These are phyloP conservation scores for Rhynchosporium agropyri DNA, from an alignment of 2,329 filamentous ascomycete species.

Conservation along the genomic window DNA sequence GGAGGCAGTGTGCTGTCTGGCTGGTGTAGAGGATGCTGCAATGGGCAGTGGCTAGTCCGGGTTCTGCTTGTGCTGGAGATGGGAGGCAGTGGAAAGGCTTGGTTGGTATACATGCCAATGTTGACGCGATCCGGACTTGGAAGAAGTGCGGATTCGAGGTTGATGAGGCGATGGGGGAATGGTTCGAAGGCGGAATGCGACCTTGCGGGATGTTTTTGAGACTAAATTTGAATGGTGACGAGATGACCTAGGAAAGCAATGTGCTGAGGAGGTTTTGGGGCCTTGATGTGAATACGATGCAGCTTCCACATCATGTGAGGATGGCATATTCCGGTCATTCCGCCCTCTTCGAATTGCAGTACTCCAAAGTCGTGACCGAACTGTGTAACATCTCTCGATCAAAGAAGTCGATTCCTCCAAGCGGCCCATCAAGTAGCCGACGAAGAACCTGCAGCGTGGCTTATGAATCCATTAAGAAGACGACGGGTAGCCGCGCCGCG, in stretches of 20 bases:
- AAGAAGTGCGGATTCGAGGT: conserved; percentile 70
- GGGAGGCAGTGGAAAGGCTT: conserved; percentile 69
- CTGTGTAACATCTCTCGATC: not conserved
- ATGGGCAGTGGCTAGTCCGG: conserved; percentile 66
- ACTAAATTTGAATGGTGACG: conserved; percentile 38
- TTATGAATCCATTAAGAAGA: conserved; percentile 33
- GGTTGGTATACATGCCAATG: conserved; percentile 80
- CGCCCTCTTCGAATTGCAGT: not conserved
- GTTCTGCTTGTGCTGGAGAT: conserved; percentile 46
- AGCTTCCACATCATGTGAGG: too few relatives aligned
- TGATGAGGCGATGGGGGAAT: conserved; percentile 74
- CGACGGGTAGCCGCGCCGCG: conserved; percentile 33
- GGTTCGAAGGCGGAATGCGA: conserved; percentile 82
- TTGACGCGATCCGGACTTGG: conserved; percentile 66
- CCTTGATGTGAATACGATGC: not conserved
- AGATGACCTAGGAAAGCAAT: not conserved
- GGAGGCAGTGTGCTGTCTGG: conserved; percentile 17
- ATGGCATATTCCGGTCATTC: not conserved
- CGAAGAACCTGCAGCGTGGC: conserved; percentile 28
- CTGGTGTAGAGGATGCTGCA: conserved; percentile 55
- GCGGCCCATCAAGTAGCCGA: not conserved
- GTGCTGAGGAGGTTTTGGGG: not conserved
- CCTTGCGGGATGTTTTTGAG: conserved; percentile 82
- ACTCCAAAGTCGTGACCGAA: not conserved
- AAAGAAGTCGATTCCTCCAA: not conserved